Percentiles rank a stretch among this genome's conserved stretches.
These are phyloP conservation scores for Fraxinus greggii DNA, from an alignment of 305 asterid genomes.

Conservation along the genomic window DNA sequence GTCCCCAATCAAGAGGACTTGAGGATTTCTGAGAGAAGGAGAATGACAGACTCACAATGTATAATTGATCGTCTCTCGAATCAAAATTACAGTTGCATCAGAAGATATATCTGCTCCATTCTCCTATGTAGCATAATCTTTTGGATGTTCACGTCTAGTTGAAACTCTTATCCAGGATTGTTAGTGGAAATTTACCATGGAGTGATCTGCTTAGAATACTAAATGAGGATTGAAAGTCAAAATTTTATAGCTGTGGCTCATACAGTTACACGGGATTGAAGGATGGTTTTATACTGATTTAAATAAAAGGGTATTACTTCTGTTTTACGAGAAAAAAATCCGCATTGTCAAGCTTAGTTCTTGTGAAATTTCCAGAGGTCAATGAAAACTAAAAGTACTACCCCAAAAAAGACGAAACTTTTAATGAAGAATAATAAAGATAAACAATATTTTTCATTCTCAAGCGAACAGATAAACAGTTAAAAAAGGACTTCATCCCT, in stretches of 20 bases:
- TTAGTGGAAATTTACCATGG: neutral
- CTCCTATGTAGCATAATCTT: neutral
- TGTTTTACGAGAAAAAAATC: neutral
- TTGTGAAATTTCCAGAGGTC: neutral
- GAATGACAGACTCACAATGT: slow-evolving; percentile 32
- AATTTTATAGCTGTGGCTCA: neutral
- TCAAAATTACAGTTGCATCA: slow-evolving; percentile 29
- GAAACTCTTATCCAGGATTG: neutral
- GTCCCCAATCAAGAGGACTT: slow-evolving; percentile 39
- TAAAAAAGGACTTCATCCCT: neutral
- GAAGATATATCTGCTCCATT: neutral
- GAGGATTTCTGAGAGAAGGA: slow-evolving; percentile 19
- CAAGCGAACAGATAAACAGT: neutral
- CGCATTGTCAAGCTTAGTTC: neutral
- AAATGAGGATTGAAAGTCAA: neutral
- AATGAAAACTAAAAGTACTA: neutral
- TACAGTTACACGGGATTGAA: neutral
- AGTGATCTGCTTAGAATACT: neutral
- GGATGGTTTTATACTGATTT: neutral
- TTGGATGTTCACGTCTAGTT: neutral
- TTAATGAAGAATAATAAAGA: neutral
- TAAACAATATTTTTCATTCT: neutral
- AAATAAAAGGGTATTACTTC: neutral
- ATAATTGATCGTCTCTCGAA: slow-evolving; percentile 43
- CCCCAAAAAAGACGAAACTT: neutral